These are phyloP conservation scores for Globisporangium nodosum DNA, from an alignment of 352 stramenopile species.

Conservation along the genomic window DNA sequence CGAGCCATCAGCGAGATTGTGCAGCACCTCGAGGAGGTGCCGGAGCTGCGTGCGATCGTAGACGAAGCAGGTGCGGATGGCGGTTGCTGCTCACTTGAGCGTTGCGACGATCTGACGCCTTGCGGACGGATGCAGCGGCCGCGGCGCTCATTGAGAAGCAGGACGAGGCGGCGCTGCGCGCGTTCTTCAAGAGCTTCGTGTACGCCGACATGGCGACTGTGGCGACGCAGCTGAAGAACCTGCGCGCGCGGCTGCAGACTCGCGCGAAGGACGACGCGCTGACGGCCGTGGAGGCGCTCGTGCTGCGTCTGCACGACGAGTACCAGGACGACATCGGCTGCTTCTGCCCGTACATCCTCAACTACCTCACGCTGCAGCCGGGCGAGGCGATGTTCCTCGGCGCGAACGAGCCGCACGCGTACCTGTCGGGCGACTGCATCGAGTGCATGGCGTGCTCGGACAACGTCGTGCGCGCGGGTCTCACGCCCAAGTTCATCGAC, in stretches of 20 bases:
- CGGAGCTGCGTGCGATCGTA: conserved; percentile 70
- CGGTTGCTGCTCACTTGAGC: neutral
- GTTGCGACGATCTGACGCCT: neutral
- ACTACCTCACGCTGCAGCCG: conserved; percentile 93
- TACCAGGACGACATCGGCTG: conserved; percentile 97
- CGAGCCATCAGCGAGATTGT: conserved; percentile 85
- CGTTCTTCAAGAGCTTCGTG: conserved; percentile 78
- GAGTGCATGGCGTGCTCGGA: conserved; percentile 99
- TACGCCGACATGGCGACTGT: conserved; percentile 70
- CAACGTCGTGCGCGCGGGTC: conserved; percentile 98
- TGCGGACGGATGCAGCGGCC: conserved; percentile 16
- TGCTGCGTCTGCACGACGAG: conserved; percentile 90
- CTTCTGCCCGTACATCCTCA: conserved; percentile 98
- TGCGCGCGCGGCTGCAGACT: conserved; percentile 76
- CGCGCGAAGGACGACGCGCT: conserved; percentile 10
- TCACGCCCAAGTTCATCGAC: conserved; percentile 99
- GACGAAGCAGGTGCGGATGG: conserved; percentile 5
- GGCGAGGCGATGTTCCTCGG: conserved; percentile 97
- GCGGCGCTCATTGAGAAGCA: conserved; percentile 29
- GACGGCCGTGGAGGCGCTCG: conserved; percentile 59
- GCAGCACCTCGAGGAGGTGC: conserved; percentile 62
- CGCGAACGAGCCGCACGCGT: conserved; percentile 99
- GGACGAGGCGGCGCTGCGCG: conserved; percentile 39
- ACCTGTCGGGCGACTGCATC: conserved; percentile 94
- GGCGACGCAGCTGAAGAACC: conserved; percentile 52